Evolutionary conservation across 805 yeast genomes (phyloP).

Genomic region (Saturnispora dispora): DNA sequence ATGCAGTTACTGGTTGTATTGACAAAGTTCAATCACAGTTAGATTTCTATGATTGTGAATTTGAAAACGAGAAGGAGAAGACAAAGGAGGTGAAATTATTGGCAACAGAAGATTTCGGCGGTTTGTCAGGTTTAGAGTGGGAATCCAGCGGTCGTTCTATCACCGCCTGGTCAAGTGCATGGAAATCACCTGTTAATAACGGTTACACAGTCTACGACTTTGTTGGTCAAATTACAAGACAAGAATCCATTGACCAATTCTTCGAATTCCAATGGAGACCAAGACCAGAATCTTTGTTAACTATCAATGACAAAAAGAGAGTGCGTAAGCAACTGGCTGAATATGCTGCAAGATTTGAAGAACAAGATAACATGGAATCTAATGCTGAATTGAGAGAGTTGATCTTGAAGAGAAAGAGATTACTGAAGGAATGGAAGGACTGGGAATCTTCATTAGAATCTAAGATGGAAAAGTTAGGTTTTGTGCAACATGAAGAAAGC

Average conservation of each 20-base stretch:
- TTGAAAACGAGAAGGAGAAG: constrained; percentile 50
- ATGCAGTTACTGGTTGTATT: constrained; percentile 45
- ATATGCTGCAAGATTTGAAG: constrained; percentile 89
- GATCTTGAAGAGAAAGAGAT: constrained; percentile 71
- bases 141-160: constrained; percentile 92
- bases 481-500: constrained; percentile 39
- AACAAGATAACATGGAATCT: constrained; percentile 91
- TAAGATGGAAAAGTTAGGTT: constrained; percentile 38
- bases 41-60: constrained; percentile 81
- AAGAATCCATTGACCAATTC: constrained; percentile 73
- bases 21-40: constrained; percentile 45
- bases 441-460: constrained; percentile 55
- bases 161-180: constrained; percentile 77
- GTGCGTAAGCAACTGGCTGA: constrained; percentile 83
- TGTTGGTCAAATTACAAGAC: constrained; percentile 68
- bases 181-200: constrained; percentile 79
- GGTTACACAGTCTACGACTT: constrained; percentile 85
- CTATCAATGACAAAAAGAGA: constrained; percentile 76
- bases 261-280: constrained; percentile 95
- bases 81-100: constrained; percentile 49
- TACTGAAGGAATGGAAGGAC: constrained; percentile 75
- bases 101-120: constrained; percentile 55
- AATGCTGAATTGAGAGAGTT: constrained; percentile 85
- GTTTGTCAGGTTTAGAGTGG: constrained; percentile 83
- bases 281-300: constrained; percentile 73